Conservation (phyloP, 345 rosid species). For the Conringia planisiliqua region DNA sequence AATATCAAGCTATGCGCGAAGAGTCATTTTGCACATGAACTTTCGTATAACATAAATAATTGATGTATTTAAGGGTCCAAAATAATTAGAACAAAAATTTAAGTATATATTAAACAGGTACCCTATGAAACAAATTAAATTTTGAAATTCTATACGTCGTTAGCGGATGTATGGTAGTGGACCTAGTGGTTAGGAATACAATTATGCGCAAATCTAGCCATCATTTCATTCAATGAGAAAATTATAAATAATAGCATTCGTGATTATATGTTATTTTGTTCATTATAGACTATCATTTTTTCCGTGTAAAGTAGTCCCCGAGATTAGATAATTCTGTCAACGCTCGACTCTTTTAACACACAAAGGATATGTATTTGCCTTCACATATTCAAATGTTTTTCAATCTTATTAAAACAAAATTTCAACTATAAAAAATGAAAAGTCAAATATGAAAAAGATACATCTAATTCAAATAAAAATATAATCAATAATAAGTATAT, state of each 20-base stretch:
- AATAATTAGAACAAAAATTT: not conserved
- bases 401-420: not conserved
- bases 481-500: not conserved
- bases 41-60: not conserved
- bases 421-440: not conserved
- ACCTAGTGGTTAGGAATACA: not conserved
- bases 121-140: not conserved
- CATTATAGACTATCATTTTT: not conserved
- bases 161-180: not conserved
- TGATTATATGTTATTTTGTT: not conserved
- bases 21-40: too few species aligned
- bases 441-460: not conserved
- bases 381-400: not conserved
- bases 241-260: not conserved
- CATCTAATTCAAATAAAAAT: not conserved
- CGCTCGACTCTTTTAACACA: not conserved
- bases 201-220: slow-evolving; percentile 17
- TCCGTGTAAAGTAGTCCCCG: not conserved
- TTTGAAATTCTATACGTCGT: not conserved
- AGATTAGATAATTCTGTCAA: not conserved
- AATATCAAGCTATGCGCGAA: too few species aligned
- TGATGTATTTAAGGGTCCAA: not conserved
- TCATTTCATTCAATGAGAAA: not conserved
- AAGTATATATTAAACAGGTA: not conserved
- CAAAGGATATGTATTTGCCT: not conserved